Evolutionary conservation across 1,284 basidiomycete species (phyloP), one percentile per base, ranked within the genome.

Genomic region (Ustilago sp.): DNA sequence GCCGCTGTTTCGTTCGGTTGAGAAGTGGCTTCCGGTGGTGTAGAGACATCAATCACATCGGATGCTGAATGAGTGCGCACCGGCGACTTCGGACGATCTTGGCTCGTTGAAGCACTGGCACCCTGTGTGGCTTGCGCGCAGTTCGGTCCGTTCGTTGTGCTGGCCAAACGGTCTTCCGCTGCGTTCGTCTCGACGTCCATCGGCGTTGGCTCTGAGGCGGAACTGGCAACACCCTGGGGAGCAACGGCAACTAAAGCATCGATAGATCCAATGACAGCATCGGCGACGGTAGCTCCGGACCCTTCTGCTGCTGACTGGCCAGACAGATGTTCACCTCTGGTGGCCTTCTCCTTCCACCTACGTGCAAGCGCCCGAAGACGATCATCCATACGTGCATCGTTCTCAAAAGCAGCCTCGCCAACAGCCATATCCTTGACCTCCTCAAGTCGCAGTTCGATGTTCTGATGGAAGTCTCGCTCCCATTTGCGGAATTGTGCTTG

Each of bases 401-500:
- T 63, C 28, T 67, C 73, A 8, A 35, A 43, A n/a, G 54, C 59
- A 15, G 73, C 67, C 38, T 70, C 68, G 8, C 53, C 53, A 11
- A 75, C 63, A 9, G 64, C 64, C 13, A 57, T 50, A 8, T 67
- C 68, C 54, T 60, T 61, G 64, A 51, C 13, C 28, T 75, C 64
- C n/a, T 75, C 73, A 35, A 75, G 28, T 3, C 35, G 67, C 23
- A 59, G 36, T 53, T 70, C 68, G 35, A 75, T 52, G 54, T 67
- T 61, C n/a, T 54, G 19, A 3, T 58, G 28, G 13, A 59, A 43
- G 6, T 60, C 53, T 12, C 52, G 35, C 2, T 11, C 19, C 64
- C 63, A 75, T 36, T 70, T 59, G 52, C 60, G 59, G 41, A 70
- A 67, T 23, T 69, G 65, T 5, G 64, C 48, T 48, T 28, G 64